phyloP scores from a whole-genome alignment of 2,329 filamentous ascomycete species.

The Ceratocystis diversiconidia region DNA sequence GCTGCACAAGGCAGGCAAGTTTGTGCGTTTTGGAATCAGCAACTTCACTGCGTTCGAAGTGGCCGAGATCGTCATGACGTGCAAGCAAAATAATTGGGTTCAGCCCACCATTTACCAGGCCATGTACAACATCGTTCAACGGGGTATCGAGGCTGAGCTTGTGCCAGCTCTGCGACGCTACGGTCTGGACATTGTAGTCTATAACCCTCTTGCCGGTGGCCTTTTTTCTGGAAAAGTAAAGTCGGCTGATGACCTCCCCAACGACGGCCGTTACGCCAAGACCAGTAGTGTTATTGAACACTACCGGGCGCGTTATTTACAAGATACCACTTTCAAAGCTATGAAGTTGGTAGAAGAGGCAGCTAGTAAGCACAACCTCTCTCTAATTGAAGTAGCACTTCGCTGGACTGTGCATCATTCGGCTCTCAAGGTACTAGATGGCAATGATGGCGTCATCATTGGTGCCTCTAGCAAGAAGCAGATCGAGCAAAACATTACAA shows the following conservation, averaged over 20 bases:
- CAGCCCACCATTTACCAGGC: constrained; percentile 72
- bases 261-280: constrained; percentile 57
- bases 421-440: constrained; percentile 35
- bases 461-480: constrained; percentile 45
- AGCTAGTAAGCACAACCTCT: constrained; percentile 51
- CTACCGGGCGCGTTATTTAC: constrained; percentile 54
- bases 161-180: constrained; percentile 61
- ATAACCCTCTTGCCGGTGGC: constrained; percentile 71
- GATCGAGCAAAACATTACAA: constrained; percentile 42
- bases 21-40: constrained; percentile 62
- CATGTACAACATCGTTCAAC: constrained; percentile 74
- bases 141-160: constrained; percentile 61
- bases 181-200: constrained; percentile 64
- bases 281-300: constrained; percentile 35
- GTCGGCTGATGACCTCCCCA: constrained; percentile 44
- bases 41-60: constrained; percentile 85
- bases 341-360: constrained; percentile 54
- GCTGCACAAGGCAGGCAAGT: constrained; percentile 75
- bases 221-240: constrained; percentile 71
- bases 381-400: constrained; percentile 57
- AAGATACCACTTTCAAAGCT: constrained; percentile 46
- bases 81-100: constrained; percentile 68
- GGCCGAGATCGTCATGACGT: constrained; percentile 67
- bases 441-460: constrained; percentile 46
- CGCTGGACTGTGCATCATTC: constrained; percentile 64